Evolutionary conservation across 352 stramenopile species (phyloP).

Genomic region (Phytophthora pini): DNA sequence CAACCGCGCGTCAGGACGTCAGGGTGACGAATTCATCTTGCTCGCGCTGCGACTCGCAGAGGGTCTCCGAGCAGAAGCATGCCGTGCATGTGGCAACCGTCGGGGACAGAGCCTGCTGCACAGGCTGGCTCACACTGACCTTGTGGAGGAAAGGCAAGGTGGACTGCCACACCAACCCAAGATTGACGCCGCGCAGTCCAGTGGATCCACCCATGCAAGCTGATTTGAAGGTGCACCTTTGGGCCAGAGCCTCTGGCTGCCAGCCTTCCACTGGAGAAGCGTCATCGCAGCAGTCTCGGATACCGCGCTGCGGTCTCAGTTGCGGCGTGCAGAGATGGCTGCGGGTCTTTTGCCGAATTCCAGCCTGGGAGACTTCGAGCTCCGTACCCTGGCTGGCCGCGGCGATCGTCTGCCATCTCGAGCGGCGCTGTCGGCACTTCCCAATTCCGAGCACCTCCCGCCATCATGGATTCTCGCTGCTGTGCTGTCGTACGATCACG

Average conservation of each 20-base stretch:
- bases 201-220: slow-evolving; percentile 8
- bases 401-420: not conserved
- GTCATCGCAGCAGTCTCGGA: slow-evolving; percentile 11
- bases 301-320: slow-evolving; percentile 14
- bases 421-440: too few species aligned
- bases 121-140: not conserved
- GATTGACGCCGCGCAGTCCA: slow-evolving; percentile 5
- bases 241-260: not conserved
- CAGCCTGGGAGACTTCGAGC: too few species aligned
- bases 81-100: not conserved
- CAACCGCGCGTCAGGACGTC: not conserved
- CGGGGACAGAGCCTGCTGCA: not conserved
- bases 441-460: too few species aligned
- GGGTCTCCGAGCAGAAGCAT: not conserved
- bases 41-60: too few species aligned
- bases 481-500: slow-evolving; percentile 23
- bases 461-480: too few species aligned
- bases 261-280: slow-evolving; percentile 5
- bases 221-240: slow-evolving; percentile 28
- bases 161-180: slow-evolving; percentile 2
- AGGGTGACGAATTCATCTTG: not conserved
- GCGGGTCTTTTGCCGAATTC: too few species aligned
- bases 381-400: not conserved
- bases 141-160: not conserved
- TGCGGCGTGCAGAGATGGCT: slow-evolving; percentile 19